A percentile compares a stretch with the other conserved stretches of the same genome.
phyloP scores from a whole-genome alignment of 2,329 filamentous ascomycete species.

The Aureobasidium pullulans region DNA sequence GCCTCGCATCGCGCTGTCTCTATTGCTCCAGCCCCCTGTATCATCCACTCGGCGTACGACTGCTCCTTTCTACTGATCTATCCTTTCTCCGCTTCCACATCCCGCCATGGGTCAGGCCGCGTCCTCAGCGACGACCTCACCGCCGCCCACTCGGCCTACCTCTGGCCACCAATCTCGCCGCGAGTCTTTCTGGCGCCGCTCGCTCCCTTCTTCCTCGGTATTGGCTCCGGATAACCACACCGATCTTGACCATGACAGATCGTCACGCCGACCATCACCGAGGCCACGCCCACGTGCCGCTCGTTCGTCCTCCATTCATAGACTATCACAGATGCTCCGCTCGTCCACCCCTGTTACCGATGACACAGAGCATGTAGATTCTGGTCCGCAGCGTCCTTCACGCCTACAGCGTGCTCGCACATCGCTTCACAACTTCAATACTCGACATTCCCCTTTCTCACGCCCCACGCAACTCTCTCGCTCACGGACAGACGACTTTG shows the following conservation, averaged over 20 bases:
- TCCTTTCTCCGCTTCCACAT: background rate
- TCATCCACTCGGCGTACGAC: background rate
- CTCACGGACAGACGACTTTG: constrained; percentile 10
- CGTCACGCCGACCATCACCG: background rate
- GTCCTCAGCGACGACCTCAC: constrained; percentile 17
- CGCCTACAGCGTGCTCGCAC: constrained; percentile 14
- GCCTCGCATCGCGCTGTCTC: background rate
- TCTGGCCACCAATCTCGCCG: constrained; percentile 1
- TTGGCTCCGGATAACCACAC: background rate
- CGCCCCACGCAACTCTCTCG: background rate
- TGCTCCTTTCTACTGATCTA: background rate
- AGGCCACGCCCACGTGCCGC: constrained; percentile 13
- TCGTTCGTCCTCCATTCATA: constrained; percentile 25
- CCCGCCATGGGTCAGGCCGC: constrained; percentile 26
- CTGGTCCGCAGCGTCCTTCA: constrained; percentile 20
- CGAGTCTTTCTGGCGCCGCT: constrained; percentile 15
- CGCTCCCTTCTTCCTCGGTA: constrained; percentile 4
- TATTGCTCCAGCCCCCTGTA: background rate
- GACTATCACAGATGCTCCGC: constrained; percentile 26
- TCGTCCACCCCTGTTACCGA: constrained; percentile 20
- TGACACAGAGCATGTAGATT: background rate
- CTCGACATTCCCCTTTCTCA: constrained; percentile 6
- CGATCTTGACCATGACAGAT: background rate
- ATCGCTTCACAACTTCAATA: constrained; percentile 3
- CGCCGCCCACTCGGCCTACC: background rate